Base-by-base conservation (phyloP, 768 basidiomycete genomes). In the Tulasnella sp. region DNA sequence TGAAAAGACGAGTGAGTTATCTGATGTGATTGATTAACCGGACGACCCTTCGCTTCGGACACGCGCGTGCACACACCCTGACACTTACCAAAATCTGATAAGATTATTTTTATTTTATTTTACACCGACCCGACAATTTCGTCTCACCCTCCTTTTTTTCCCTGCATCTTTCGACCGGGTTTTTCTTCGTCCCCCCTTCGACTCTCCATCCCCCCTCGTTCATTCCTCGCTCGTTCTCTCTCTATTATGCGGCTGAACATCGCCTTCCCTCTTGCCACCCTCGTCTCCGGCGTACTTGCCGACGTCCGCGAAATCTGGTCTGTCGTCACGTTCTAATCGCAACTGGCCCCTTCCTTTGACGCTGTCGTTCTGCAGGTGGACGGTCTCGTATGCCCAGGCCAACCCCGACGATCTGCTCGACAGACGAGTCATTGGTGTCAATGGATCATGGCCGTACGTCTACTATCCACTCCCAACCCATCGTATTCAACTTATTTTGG, bases 371-470 rank as follows among this genome's bases (percentile, higher is more conserved):
- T 15, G 12, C 59, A 65, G 67, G 86, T 93, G 91, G 91, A 84
- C 96, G 67, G 76, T 97, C 69, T 84, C 89, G 48, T 93, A 88
- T 59, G 82, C 88, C 53, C 69, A 81, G 25, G 84, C 78, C 43
- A 88, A 83, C 69, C 94, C 94, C 2, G 91, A 94, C 65, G 88
- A 86, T 4, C 78, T 91, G 50, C 78, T 71, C 50, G 72, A 79
- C 11, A 81, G 93, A 46, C 74, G 81, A 7, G 90, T 81, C 49
- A 79, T 96, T 49, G 92, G 92, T 52, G 80, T 96, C 49, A 97
- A 97, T 66, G 80, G 81, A 17, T 84, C 86, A 4, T 98, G 93
- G 94, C 93, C 93, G 84, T 92, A 68, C 67, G 89, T 74, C 17
- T 49, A 51, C 14, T 37, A n/a, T n/a, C 53, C 45, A 17, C 6